Percentiles rank a stretch among this genome's conserved stretches.
Evolutionary conservation across 2,329 filamentous ascomycete genomes (phyloP).

Genomic region (Aureobasidium mangrovei): DNA sequence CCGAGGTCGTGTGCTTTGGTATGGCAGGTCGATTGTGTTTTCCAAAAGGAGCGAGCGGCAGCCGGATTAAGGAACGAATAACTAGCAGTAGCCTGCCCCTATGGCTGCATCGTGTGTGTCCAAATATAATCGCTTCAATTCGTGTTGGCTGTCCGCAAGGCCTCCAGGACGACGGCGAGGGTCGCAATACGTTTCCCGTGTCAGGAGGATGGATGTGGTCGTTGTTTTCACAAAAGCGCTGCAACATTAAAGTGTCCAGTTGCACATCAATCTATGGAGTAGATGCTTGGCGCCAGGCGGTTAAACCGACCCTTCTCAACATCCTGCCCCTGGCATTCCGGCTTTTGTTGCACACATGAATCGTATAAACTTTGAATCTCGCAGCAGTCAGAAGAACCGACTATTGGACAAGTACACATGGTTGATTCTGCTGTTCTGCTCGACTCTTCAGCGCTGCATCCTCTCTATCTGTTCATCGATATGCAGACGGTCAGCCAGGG

Average conservation of each 20-base stretch:
- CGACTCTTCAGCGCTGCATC: too few relatives aligned
- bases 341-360: too few relatives aligned
- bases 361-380: too few relatives aligned
- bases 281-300: not conserved
- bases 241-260: conserved; percentile 5
- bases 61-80: not conserved
- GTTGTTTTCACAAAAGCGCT: conserved; percentile 2
- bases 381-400: too few relatives aligned
- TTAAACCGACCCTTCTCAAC: not conserved
- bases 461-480: too few relatives aligned
- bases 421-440: too few relatives aligned
- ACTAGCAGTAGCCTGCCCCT: not conserved
- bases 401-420: too few relatives aligned
- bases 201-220: not conserved
- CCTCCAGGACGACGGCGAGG: not conserved
- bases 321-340: not conserved
- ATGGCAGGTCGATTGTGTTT: not conserved
- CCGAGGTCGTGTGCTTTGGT: not conserved
- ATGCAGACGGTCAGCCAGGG: too few relatives aligned
- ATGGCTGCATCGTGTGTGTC: conserved; percentile 8
- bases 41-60: not conserved
- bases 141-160: not conserved
- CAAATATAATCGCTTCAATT: not conserved
- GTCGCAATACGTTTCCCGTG: not conserved
- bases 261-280: not conserved